Base-by-base conservation (phyloP, 768 basidiomycete species). In the Macrolepiota fuliginosa region DNA sequence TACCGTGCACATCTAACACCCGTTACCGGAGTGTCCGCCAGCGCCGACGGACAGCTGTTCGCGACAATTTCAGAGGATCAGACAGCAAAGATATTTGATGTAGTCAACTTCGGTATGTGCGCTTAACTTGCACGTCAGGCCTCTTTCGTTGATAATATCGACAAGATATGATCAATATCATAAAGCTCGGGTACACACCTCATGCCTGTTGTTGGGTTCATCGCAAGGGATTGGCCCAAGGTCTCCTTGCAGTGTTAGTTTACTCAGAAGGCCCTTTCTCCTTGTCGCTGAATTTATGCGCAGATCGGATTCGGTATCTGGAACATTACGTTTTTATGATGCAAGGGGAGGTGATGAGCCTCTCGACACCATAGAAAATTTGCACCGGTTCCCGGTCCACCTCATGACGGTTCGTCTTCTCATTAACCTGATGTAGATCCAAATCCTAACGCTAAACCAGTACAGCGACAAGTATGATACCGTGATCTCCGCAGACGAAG, bases 101-200 rank as follows among this genome's bases (percentile, higher is more conserved):
- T 99, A 1, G 84, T 97, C 63, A 98, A 98, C 75, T 98, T 98
- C 72, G 97, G 96, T 97, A 67, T 53, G 90, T 71, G 47, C 27
- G 15, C 22, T n/a, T 17, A 35, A 32, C 22, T 7, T 46, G n/a
- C 12, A 32, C 22, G 52, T 1, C 62, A 10, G 61, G n/a, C 27
- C 36, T 32, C 12, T 19, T 42, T 19, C 46, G 49, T 60, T 64
- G 13, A 58, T 22, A 39, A 35, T 36, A 39, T 49, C 39, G 17
- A 17, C 45, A 66, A 98, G 96, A 99, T 73, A 98, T 98, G 96
- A 98, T 98, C 69, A 98, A 97, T 73, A 97, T 98, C 74, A 84
- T 99, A 63, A 92, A 94, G 70, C 80, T 99, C 54, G 90, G 85
- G 1, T 98, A 86, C 70, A 83, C 79, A 19, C 97, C 97, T 10